A percentile compares a stretch with the other conserved stretches of the same genome.
These are phyloP conservation scores for Fusarium avenaceum DNA, from an alignment of 2,329 filamentous ascomycete genomes.

Conservation along the genomic window DNA sequence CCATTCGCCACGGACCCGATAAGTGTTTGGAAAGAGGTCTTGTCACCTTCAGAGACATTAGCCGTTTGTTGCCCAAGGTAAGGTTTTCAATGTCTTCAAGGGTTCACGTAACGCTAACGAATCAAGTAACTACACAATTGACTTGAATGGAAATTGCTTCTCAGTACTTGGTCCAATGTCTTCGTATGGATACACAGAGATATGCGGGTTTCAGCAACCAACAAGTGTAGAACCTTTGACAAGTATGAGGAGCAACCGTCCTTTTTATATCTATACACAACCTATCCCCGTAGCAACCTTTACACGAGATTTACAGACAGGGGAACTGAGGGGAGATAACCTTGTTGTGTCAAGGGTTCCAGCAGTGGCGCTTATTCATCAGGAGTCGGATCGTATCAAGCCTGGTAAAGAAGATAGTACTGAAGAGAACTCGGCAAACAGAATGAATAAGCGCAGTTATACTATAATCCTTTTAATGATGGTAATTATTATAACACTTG, in stretches of 20 bases:
- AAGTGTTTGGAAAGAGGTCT: constrained; percentile 2
- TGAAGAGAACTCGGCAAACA: neutral
- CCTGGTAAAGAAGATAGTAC: neutral
- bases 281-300: neutral
- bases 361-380: constrained; percentile 17
- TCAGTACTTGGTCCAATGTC: constrained; percentile 21
- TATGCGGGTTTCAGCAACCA: neutral
- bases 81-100: too few species aligned
- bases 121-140: constrained; percentile 21
- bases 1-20: too few species aligned
- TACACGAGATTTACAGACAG: neutral
- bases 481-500: neutral
- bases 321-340: neutral
- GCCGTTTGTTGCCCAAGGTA: constrained; percentile 45
- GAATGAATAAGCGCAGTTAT: neutral
- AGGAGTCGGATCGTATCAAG: constrained; percentile 1
- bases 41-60: constrained; percentile 35
- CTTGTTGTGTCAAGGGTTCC: constrained; percentile 10
- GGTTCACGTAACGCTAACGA: neutral
- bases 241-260: neutral
- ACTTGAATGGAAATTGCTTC: constrained; percentile 30
- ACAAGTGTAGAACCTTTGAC: neutral
- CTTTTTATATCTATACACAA: neutral
- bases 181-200: constrained; percentile 10
- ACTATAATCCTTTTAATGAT: neutral